A percentile compares a stretch with the other conserved stretches of the same genome.
Conservation (phyloP, 1,284 basidiomycete species). For the Cystobasidium slooffiae region DNA sequence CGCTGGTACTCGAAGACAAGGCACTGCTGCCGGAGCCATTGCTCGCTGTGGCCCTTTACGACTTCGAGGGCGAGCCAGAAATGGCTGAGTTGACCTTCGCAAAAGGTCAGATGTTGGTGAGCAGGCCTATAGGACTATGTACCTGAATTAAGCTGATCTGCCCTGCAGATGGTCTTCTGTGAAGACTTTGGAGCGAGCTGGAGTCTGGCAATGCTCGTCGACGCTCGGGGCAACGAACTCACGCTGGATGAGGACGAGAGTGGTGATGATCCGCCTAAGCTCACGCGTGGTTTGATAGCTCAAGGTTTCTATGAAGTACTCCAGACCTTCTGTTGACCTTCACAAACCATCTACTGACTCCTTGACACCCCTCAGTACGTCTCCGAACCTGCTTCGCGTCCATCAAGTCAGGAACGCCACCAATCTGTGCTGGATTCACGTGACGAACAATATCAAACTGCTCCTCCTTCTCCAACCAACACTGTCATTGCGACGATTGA, state of each 20-base stretch:
- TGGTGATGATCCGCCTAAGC: neutral
- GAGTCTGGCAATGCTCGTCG: conserved; percentile 18
- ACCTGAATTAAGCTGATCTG: neutral
- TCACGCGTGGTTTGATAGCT: conserved; percentile 29
- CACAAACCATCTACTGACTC: neutral
- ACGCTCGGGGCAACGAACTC: conserved; percentile 48
- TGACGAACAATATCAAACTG: neutral
- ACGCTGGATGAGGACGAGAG: conserved; percentile 47
- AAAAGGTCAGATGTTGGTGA: conserved; percentile 62
- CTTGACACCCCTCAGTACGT: neutral
- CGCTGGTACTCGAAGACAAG: conserved; percentile 28
- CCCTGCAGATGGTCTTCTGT: conserved; percentile 57
- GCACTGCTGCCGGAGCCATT: conserved; percentile 30
- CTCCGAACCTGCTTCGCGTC: neutral
- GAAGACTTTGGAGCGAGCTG: conserved; percentile 22
- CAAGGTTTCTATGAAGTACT: conserved; percentile 36
- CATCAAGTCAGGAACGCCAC: conserved; percentile 11
- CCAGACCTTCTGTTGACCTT: neutral
- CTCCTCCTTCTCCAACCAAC: neutral
- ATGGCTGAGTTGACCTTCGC: conserved; percentile 66
- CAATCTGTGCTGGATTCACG: conserved; percentile 2
- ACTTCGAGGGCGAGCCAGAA: conserved; percentile 72
- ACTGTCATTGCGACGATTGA: neutral
- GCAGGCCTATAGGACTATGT: neutral
- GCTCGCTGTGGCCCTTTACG: conserved; percentile 63